Evolutionary conservation across 169 alveolate species (phyloP).

Genomic region (Plasmodium berghei): DNA sequence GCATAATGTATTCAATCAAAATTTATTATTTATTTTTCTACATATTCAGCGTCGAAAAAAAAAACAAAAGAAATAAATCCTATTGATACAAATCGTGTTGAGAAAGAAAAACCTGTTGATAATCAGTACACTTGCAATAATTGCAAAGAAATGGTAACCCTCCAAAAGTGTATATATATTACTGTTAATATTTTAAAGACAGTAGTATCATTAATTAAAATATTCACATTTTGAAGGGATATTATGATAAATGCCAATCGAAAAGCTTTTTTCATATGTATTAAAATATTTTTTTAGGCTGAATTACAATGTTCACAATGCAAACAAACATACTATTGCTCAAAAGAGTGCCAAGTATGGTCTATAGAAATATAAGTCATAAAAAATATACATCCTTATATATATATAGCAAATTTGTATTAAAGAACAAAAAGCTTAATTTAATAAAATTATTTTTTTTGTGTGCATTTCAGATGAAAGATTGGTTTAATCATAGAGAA

Average conservation of each 20-base stretch:
- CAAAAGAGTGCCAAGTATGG: conserved; percentile 67
- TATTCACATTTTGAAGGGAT: too few species aligned
- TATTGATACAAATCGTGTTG: not conserved
- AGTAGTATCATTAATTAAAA: too few species aligned
- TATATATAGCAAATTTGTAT: not conserved
- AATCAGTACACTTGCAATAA: conserved; percentile 37
- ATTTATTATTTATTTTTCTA: too few species aligned
- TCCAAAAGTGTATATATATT: not conserved
- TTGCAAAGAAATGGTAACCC: conserved; percentile 56
- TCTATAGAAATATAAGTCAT: not conserved
- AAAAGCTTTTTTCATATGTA: not conserved
- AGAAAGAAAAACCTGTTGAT: not conserved
- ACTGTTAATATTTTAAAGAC: not conserved
- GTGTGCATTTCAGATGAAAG: conserved; percentile 36
- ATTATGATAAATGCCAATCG: too few species aligned
- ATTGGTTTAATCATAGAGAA: conserved; percentile 66
- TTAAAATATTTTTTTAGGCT: conserved; percentile 24
- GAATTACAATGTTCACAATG: conserved; percentile 73
- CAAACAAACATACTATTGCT: conserved; percentile 58
- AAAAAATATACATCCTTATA: not conserved
- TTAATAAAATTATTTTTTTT: not conserved
- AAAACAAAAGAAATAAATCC: not conserved
- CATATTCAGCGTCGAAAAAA: too few species aligned
- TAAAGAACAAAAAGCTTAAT: not conserved
- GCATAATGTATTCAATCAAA: too few species aligned